Percentiles rank a stretch among this genome's conserved stretches.
Conservation (phyloP, 2,329 filamentous ascomycete genomes). For the Proliferodiscus dingleyae region DNA sequence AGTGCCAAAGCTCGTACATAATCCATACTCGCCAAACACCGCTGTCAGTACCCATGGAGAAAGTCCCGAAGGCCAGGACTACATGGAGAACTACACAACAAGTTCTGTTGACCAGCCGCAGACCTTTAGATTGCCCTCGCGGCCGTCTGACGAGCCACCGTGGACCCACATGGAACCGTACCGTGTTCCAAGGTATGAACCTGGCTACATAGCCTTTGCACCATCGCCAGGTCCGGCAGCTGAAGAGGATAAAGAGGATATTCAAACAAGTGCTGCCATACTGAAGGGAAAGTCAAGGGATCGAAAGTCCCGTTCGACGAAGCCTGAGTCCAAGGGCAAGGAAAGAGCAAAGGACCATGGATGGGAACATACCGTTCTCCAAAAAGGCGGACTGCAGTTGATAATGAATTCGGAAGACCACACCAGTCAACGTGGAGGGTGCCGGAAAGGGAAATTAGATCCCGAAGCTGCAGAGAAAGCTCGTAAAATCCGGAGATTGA, state of each 20-base stretch:
- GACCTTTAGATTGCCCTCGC: not conserved
- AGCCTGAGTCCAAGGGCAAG: conserved; percentile 8
- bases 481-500: conserved; percentile 15
- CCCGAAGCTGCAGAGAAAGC: conserved; percentile 18
- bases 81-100: conserved; percentile 4
- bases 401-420: conserved; percentile 6
- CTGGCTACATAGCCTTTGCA: conserved; percentile 11
- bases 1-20: conserved; percentile 4
- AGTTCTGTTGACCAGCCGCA: not conserved
- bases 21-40: conserved; percentile 6
- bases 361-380: conserved; percentile 14
- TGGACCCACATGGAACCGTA: conserved; percentile 16
- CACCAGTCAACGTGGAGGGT: conserved; percentile 7
- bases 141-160: conserved; percentile 11
- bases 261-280: not conserved
- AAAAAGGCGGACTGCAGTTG: conserved; percentile 8
- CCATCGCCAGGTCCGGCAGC: conserved; percentile 16
- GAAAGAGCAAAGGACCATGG: conserved; percentile 3
- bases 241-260: conserved; percentile 7
- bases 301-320: not conserved
- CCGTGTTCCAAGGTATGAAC: conserved; percentile 8
- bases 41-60: conserved; percentile 1
- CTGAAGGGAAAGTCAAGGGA: not conserved
- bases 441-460: conserved; percentile 17
- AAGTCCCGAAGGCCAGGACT: conserved; percentile 4